Evolutionary conservation across 2,329 filamentous ascomycete genomes (phyloP).

Genomic region (Lachnellula hyalina): DNA sequence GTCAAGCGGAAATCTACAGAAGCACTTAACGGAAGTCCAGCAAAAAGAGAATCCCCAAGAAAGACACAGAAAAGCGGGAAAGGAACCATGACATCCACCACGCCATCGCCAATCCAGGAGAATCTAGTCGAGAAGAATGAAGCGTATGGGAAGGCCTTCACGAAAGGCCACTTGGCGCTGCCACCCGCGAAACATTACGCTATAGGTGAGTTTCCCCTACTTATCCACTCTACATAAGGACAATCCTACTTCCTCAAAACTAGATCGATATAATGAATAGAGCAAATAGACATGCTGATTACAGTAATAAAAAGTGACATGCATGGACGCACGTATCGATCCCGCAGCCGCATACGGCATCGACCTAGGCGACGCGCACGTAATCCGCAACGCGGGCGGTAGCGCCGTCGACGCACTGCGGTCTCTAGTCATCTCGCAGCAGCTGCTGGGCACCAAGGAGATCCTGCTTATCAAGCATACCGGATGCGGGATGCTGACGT

Average conservation of each 20-base stretch:
- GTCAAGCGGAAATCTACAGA: too few species aligned
- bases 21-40: too few species aligned
- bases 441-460: constrained; percentile 70
- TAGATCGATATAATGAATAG: constrained; percentile 21
- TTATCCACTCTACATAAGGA: constrained; percentile 9
- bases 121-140: constrained; percentile 54
- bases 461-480: constrained; percentile 52
- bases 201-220: constrained; percentile 42
- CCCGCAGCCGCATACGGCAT: constrained; percentile 66
- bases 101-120: constrained; percentile 41
- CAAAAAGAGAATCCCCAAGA: too few species aligned
- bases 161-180: constrained; percentile 59
- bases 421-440: constrained; percentile 72
- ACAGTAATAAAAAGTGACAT: constrained; percentile 48
- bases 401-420: constrained; percentile 66
- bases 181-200: constrained; percentile 66
- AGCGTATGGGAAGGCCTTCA: constrained; percentile 53
- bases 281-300: too few species aligned
- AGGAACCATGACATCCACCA: constrained; percentile 6
- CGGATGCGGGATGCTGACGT: constrained; percentile 67
- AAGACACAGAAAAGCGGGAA: neutral
- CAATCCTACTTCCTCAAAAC: neutral
- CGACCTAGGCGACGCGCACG: constrained; percentile 70
- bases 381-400: constrained; percentile 69
- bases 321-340: constrained; percentile 76